phyloP scores from a whole-genome alignment of 1,284 basidiomycete species.

The Psilocybe mexicana region DNA sequence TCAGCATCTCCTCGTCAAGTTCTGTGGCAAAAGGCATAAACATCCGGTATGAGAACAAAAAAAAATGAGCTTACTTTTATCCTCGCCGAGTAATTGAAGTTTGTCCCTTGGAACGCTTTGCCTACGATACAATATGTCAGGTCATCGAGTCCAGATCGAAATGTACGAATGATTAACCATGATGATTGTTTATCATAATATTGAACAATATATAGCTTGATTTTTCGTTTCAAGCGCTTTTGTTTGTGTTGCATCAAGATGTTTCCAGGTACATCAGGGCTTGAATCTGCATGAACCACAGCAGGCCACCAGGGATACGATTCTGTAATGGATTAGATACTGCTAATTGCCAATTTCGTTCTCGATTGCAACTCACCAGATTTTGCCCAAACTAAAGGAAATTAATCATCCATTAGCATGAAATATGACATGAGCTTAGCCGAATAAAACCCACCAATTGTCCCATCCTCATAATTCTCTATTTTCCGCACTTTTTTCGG shows the following conservation, averaged over 20 bases:
- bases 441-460: slow-evolving; percentile 44
- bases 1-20: slow-evolving; percentile 52
- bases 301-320: slow-evolving; percentile 72
- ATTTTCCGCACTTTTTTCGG: slow-evolving; percentile 20
- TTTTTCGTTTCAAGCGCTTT: slow-evolving; percentile 33
- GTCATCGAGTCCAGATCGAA: not conserved
- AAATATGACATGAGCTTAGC: slow-evolving; percentile 1
- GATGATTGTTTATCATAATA: slow-evolving; percentile 66
- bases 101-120: slow-evolving; percentile 52
- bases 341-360: not conserved
- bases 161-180: slow-evolving; percentile 44
- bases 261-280: slow-evolving; percentile 48
- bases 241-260: slow-evolving; percentile 41
- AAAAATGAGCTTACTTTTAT: slow-evolving; percentile 44
- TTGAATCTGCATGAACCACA: slow-evolving; percentile 54
- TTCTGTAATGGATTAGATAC: slow-evolving; percentile 32
- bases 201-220: slow-evolving; percentile 54
- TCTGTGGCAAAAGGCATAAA: slow-evolving; percentile 30
- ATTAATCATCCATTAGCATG: slow-evolving; percentile 10
- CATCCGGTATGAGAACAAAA: not conserved
- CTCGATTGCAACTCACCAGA: slow-evolving; percentile 40
- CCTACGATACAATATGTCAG: slow-evolving; percentile 32
- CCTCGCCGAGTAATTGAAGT: slow-evolving; percentile 58
- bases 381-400: slow-evolving; percentile 64
- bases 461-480: slow-evolving; percentile 45